phyloP scores from a whole-genome alignment of 768 basidiomycete genomes.

The Amanita rubescens region DNA sequence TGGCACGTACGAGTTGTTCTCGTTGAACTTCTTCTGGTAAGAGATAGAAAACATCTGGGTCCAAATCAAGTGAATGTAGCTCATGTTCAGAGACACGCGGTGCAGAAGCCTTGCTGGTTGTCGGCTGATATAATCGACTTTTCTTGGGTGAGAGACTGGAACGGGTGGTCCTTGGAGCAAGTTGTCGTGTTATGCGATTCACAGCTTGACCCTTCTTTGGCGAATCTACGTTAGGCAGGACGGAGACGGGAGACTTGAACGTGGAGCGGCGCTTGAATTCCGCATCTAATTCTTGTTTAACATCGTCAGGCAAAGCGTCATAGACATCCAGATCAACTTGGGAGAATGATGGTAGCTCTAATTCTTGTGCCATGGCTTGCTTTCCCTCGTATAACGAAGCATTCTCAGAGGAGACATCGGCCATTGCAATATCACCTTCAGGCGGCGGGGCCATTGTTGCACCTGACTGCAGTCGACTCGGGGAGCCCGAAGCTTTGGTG shows the following conservation, averaged over 20 bases:
- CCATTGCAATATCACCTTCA: neutral
- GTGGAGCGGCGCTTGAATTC: constrained; percentile 59
- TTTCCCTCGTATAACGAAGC: neutral
- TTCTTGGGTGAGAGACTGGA: constrained; percentile 29
- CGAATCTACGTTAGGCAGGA: constrained; percentile 16
- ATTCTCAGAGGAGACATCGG: neutral
- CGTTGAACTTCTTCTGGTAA: constrained; percentile 64
- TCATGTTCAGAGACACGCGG: constrained; percentile 48
- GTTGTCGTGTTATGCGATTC: constrained; percentile 54
- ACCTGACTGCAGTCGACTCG: neutral
- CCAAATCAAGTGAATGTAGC: constrained; percentile 60
- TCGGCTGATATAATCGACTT: constrained; percentile 24
- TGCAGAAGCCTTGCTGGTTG: constrained; percentile 22
- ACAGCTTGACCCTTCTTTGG: constrained; percentile 33
- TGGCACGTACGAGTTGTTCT: constrained; percentile 61
- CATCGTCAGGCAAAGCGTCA: constrained; percentile 60
- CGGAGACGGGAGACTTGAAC: constrained; percentile 29
- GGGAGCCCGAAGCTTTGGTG: constrained; percentile 10
- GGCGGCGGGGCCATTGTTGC: neutral
- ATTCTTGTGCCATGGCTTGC: neutral
- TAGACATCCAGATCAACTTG: constrained; percentile 70
- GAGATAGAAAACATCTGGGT: constrained; percentile 58
- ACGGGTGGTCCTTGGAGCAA: constrained; percentile 45
- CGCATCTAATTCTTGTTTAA: constrained; percentile 59
- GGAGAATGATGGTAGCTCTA: constrained; percentile 62